These are phyloP conservation scores for Glycine soja DNA, from an alignment of 306 rosid genomes.

Conservation along the genomic window DNA sequence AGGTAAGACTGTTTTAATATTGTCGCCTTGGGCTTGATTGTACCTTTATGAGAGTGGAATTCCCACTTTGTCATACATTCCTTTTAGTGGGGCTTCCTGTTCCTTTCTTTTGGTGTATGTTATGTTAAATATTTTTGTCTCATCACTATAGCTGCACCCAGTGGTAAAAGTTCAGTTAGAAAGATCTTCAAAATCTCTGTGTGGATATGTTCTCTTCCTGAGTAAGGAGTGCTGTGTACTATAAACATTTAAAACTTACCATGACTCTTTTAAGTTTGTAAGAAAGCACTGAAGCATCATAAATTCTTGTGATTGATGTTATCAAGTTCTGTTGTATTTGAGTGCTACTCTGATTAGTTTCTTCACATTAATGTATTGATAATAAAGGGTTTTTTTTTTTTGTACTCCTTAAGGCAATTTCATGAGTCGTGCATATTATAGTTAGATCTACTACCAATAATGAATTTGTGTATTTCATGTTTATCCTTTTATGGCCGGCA, in stretches of 20 bases:
- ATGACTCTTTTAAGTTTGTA: not conserved
- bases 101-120: slow-evolving; percentile 31
- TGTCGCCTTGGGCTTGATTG: slow-evolving; percentile 25
- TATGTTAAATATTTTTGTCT: slow-evolving; percentile 25
- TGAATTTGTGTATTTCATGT: slow-evolving; percentile 28
- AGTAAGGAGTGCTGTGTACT: slow-evolving; percentile 28
- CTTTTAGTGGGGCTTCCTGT: slow-evolving; percentile 25
- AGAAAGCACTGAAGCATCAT: slow-evolving; percentile 35
- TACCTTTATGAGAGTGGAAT: slow-evolving; percentile 29
- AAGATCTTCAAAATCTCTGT: slow-evolving; percentile 13
- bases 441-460: slow-evolving; percentile 36
- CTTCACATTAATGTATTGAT: slow-evolving; percentile 32
- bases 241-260: not conserved
- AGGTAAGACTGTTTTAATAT: not conserved
- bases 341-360: slow-evolving; percentile 19
- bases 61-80: slow-evolving; percentile 6
- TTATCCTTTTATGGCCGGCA: slow-evolving; percentile 1
- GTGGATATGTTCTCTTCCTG: slow-evolving; percentile 33
- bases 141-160: slow-evolving; percentile 11
- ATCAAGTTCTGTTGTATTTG: slow-evolving; percentile 42
- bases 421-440: slow-evolving; percentile 23
- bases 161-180: slow-evolving; percentile 20
- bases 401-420: slow-evolving; percentile 35
- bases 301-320: not conserved
- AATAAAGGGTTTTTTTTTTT: slow-evolving; percentile 23